Conservation (phyloP, 257 asterid genomes). For the Paraleonurus japonicus region DNA sequence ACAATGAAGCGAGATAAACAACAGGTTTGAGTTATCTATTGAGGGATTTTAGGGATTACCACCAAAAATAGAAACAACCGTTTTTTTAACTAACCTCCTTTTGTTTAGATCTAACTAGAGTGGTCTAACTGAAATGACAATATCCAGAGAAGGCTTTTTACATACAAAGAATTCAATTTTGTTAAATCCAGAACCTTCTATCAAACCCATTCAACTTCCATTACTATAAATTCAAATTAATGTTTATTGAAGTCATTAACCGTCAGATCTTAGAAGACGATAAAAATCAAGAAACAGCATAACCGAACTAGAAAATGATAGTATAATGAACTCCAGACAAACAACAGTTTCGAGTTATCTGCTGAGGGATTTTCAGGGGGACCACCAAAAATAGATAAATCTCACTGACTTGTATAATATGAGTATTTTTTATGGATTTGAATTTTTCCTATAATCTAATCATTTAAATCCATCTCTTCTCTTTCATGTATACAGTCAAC, state of each 20-base stretch:
- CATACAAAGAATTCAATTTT: no score
- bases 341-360: not conserved
- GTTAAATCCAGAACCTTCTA: no score
- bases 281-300: not conserved
- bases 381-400: not conserved
- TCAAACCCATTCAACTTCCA: no score
- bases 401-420: not conserved
- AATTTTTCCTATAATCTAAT: not conserved
- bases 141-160: no score
- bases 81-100: no score
- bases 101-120: no score
- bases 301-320: not conserved
- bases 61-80: no score
- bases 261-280: not conserved
- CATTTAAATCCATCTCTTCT: not conserved
- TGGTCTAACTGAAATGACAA: no score
- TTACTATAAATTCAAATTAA: no score
- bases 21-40: no score
- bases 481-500: not conserved
- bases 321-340: not conserved
- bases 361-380: not conserved
- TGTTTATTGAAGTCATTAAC: not conserved
- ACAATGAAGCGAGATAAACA: no score
- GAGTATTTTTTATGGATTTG: not conserved
- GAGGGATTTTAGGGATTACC: no score